These are phyloP conservation scores for Cryphonectria parasitica DNA, from an alignment of 2,329 filamentous ascomycete species.

Conservation along the genomic window DNA sequence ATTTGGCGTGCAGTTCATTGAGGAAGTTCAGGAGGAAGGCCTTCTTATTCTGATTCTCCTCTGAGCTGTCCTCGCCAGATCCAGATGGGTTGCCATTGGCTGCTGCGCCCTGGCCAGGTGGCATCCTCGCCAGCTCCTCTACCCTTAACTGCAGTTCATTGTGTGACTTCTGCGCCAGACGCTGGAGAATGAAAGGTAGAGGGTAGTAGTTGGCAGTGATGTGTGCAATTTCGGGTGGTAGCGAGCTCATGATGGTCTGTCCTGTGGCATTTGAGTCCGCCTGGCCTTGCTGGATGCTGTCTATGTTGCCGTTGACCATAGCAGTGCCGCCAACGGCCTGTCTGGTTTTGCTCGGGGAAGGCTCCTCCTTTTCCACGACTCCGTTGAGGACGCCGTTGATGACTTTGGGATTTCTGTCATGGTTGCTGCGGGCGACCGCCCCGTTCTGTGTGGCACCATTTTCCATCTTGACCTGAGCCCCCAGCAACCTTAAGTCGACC, in stretches of 20 bases:
- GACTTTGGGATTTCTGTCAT: conserved; percentile 53
- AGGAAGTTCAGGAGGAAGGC: conserved; percentile 74
- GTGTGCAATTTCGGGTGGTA: conserved; percentile 68
- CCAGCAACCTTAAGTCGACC: conserved; percentile 14
- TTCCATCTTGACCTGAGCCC: conserved; percentile 37
- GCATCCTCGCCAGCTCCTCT: conserved; percentile 69
- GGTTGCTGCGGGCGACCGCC: conserved; percentile 56
- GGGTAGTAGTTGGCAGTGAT: conserved; percentile 78
- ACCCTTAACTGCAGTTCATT: conserved; percentile 75
- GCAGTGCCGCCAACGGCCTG: conserved; percentile 34
- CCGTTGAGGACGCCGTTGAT: conserved; percentile 50
- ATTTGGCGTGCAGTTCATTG: conserved; percentile 79
- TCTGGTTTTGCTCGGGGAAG: conserved; percentile 42
- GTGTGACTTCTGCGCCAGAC: conserved; percentile 82
- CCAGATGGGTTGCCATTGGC: conserved; percentile 55
- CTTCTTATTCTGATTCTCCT: conserved; percentile 77
- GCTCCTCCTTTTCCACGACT: conserved; percentile 35
- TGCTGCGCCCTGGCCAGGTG: conserved; percentile 55
- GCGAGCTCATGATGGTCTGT: conserved; percentile 55
- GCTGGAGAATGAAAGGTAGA: conserved; percentile 73
- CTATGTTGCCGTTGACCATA: conserved; percentile 34
- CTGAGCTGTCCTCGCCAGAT: conserved; percentile 58
- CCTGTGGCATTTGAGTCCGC: conserved; percentile 35
- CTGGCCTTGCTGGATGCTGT: conserved; percentile 31
- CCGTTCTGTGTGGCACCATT: conserved; percentile 56